phyloP scores from a whole-genome alignment of 768 basidiomycete species.

The Tricholoma terreum region DNA sequence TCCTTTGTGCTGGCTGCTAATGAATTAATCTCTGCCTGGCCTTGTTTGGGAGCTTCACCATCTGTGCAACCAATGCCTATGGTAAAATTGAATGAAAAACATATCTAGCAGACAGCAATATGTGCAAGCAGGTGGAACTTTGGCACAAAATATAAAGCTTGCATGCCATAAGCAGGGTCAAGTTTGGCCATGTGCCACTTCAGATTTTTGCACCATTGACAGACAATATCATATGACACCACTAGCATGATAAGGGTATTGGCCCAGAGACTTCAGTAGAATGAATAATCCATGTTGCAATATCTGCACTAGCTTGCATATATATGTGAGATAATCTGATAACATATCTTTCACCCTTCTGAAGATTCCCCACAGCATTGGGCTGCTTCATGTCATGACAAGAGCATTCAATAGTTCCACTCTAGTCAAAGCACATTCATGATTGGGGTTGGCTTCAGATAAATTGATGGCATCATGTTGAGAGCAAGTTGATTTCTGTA shows the following conservation, averaged over 20 bases:
- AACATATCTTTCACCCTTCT: conserved; percentile 27
- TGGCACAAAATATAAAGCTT: neutral
- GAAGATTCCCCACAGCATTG: too few species aligned
- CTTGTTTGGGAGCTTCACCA: neutral
- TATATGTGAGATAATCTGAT: neutral
- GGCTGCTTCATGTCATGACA: too few species aligned
- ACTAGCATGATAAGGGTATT: conserved; percentile 16
- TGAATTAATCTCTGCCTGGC: conserved; percentile 17
- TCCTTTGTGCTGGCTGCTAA: too few species aligned
- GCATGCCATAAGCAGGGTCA: too few species aligned
- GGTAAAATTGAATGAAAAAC: neutral
- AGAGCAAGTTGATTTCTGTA: too few species aligned
- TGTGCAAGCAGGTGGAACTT: neutral
- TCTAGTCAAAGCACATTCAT: too few species aligned
- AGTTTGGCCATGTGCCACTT: conserved; percentile 31
- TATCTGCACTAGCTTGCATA: conserved; percentile 20
- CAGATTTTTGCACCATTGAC: too few species aligned
- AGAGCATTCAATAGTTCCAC: too few species aligned
- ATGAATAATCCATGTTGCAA: conserved; percentile 34
- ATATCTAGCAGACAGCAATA: neutral
- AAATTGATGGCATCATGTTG: too few species aligned
- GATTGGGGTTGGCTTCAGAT: too few species aligned
- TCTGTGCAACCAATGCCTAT: neutral
- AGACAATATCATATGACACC: too few species aligned
- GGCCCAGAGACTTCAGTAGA: conserved; percentile 19